Base-by-base conservation (phyloP, 805 yeast species). In the Barnettozyma populi region DNA sequence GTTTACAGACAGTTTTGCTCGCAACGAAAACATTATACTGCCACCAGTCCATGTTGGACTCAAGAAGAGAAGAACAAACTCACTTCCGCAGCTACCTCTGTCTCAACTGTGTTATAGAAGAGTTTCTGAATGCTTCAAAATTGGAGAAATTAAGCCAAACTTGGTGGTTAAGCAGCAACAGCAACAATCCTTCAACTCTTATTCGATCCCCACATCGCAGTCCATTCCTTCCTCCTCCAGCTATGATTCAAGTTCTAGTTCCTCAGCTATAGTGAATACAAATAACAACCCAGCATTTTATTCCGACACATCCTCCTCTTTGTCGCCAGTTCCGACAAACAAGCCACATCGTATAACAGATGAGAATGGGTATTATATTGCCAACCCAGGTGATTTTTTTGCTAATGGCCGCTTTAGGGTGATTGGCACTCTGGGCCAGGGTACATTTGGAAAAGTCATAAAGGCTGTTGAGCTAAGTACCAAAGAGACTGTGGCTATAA, bases 371-470 rank as follows among this genome's bases (percentile, higher is more conserved):
- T 90, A 86, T 61, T 85, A 82, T 59, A 76, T 82, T 43, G 80
- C 82, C 13, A 75, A 73, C 43, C 65, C 73, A 9, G 79, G 81
- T 50, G 80, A 82, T 27, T 57, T 64, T 2, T 84, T 86, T 63
- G 88, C 95, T n/a, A 81, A 85, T 59, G 72, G 70, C 44, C 67
- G 96, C 41, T 90, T 85, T 64, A 68, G 75, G 18, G 84, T 90
- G 11, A 66, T 77, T 31, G 74, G 79, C 49, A 68, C 89, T 31
- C 70, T 94, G 47, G 97, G 97, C 34, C 96, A 89, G 59, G 97
- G 97, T 13, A 89, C 97, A 1, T 89, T 88, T 69, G 96, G 96
- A 13, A 89, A 86, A 60, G 97, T 90, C 7, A 84, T 86, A 36
- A 81, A 84, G 49, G 94, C 95, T n/a, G 75, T 74, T 55, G 98